phyloP scores from a whole-genome alignment of 1,284 basidiomycete species.

The Pholiota adiposa region DNA sequence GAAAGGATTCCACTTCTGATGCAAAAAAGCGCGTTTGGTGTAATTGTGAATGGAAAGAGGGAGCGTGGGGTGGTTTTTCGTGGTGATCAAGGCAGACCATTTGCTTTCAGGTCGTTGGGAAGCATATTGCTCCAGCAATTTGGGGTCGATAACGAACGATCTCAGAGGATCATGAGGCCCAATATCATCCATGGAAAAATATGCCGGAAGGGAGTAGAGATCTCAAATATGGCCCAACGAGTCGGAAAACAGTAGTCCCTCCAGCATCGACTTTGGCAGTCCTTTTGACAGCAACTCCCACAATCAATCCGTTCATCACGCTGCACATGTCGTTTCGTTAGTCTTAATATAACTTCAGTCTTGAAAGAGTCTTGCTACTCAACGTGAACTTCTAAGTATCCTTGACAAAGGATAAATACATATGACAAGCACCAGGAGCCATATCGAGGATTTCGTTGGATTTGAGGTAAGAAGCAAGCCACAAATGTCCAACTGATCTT shows the following conservation, averaged over 20 bases:
- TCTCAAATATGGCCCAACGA: not conserved
- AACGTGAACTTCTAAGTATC: not conserved
- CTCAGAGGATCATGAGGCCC: conserved; percentile 1
- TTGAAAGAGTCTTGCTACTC: not conserved
- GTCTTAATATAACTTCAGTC: not conserved
- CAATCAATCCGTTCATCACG: not conserved
- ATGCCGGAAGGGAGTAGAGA: not conserved
- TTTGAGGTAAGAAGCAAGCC: too few species aligned
- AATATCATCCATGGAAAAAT: not conserved
- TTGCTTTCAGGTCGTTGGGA: conserved; percentile 2
- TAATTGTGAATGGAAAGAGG: conserved; percentile 27
- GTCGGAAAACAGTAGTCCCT: not conserved
- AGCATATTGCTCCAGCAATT: conserved; percentile 6
- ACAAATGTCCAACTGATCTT: too few species aligned
- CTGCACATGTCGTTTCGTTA: not conserved
- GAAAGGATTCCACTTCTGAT: conserved; percentile 17
- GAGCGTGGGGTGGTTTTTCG: conserved; percentile 22
- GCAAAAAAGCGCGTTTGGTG: conserved; percentile 16
- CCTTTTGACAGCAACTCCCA: not conserved
- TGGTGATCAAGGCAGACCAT: conserved; percentile 18
- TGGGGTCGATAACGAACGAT: conserved; percentile 7
- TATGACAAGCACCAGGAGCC: too few species aligned
- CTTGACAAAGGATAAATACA: too few species aligned
- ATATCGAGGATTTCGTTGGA: too few species aligned
- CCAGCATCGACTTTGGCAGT: not conserved